Base-by-base conservation (phyloP, 129 eudicot genomes). In the Lactuca sativa region DNA sequence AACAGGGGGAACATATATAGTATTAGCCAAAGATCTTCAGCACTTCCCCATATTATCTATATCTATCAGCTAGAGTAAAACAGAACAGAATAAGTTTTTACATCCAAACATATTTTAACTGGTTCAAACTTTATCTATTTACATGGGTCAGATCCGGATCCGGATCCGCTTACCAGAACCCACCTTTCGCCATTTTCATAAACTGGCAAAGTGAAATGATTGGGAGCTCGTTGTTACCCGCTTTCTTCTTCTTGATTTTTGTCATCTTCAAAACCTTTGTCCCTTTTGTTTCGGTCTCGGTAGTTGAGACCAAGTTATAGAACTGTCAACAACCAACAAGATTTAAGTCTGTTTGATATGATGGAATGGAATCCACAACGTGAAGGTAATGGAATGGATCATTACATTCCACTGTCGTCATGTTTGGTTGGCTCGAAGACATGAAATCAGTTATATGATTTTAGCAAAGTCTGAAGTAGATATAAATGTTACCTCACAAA, bases 131-230 rank as follows among this genome's bases (percentile, higher is more conserved):
- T 77, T 34, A 71, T 25, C 59, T 61, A 81, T 62, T 59, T 71
- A 78, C 78, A 81, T 41, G 80, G 62, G 53, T 55, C 21, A 5
- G 49, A 30, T 33, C 33, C 13, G 14, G 65, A 61, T 48, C 51
- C 41, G n/a, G 57, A 67, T 49, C 48, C 37, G n/a, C 15, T 66
- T 86, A 89, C 98, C 98, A 89, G 62, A 81, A 79, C 66, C 98
- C 97, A 53, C 78, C 91, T 78, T 87, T 93, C 2, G 98, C 84
- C 98, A 87, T 89, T 69, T 80, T 89, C 63, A 93, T 79, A 68
- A 93, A 93, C 61, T 85, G 84, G 87, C 95, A 83, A 9, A 93
- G 97, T 0, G 92, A 87, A 61, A 89, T 83, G 70, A 77, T 81
- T 25, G 92, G 97, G 34, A 90, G 83, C 54, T 86, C 82, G 8